Percentiles rank a stretch among this genome's conserved stretches.
These are phyloP conservation scores for Fusarium sp. DNA, from an alignment of 2,329 filamentous ascomycete genomes.

Conservation along the genomic window DNA sequence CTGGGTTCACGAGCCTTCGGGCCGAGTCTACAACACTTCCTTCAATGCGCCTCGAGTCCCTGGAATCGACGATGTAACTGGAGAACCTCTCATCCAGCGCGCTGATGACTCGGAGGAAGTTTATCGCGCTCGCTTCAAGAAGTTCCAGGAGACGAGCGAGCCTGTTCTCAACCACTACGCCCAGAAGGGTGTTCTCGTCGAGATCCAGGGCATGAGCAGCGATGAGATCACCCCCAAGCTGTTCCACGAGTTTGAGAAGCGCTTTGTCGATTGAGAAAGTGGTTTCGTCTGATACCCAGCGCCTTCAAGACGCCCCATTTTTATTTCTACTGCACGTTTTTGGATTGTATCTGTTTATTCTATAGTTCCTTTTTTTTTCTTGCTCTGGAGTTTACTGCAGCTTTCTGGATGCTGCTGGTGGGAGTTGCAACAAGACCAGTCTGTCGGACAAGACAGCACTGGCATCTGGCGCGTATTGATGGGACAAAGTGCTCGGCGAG, in stretches of 20 bases:
- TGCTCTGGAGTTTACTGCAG: slow-evolving; percentile 39
- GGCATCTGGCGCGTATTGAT: slow-evolving; percentile 23
- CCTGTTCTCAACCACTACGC: slow-evolving; percentile 90
- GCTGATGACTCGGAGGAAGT: slow-evolving; percentile 87
- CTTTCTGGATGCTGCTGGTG: slow-evolving; percentile 36
- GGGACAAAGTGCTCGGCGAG: slow-evolving; percentile 16
- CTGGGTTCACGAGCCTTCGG: slow-evolving; percentile 92
- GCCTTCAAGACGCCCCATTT: slow-evolving; percentile 17
- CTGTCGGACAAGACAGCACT: slow-evolving; percentile 12
- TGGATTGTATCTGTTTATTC: slow-evolving; percentile 20
- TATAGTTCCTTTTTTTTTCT: slow-evolving; percentile 15
- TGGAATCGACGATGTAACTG: slow-evolving; percentile 88
- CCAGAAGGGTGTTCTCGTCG: slow-evolving; percentile 81
- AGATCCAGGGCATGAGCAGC: slow-evolving; percentile 85
- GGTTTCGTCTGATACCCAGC: slow-evolving; percentile 7
- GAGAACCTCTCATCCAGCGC: slow-evolving; percentile 81
- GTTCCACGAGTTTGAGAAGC: slow-evolving; percentile 78
- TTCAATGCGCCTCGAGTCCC: slow-evolving; percentile 85
- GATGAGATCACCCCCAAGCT: slow-evolving; percentile 96
- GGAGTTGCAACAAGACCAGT: slow-evolving; percentile 32
- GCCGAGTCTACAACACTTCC: slow-evolving; percentile 91
- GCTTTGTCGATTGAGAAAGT: slow-evolving; percentile 61
- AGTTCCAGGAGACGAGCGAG: slow-evolving; percentile 86
- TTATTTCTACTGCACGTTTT: slow-evolving; percentile 18
- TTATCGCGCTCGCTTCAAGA: slow-evolving; percentile 79